phyloP scores from a whole-genome alignment of 192 early-diverging fungal species.

The Dissophora ornata region DNA sequence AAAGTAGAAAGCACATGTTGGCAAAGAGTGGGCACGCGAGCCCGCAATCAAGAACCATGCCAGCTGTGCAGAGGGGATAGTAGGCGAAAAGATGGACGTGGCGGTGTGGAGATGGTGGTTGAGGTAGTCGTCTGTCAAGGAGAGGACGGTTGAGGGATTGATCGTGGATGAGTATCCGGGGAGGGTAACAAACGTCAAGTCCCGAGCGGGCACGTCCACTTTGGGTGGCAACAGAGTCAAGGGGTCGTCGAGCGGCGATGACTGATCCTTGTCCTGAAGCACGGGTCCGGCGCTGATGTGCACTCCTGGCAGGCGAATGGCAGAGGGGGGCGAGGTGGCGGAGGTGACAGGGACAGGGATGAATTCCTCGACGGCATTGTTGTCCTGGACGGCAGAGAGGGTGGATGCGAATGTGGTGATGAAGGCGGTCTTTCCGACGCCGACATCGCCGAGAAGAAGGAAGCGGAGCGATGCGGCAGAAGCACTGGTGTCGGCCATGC shows the following conservation, averaged over 20 bases:
- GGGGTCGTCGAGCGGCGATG: conserved; percentile 13
- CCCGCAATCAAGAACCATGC: conserved; percentile 55
- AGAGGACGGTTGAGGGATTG: conserved; percentile 34
- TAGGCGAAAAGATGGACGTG: conserved; percentile 37
- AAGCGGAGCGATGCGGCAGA: conserved; percentile 32
- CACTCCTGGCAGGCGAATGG: conserved; percentile 5
- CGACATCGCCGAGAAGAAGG: conserved; percentile 44
- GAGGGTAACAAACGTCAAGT: conserved; percentile 35
- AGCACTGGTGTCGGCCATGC: not conserved
- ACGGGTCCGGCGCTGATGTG: conserved; percentile 6
- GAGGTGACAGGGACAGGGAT: conserved; percentile 6
- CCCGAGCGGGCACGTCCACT: conserved; percentile 16
- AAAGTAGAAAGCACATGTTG: conserved; percentile 51
- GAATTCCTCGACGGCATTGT: conserved; percentile 15
- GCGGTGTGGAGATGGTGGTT: conserved; percentile 31
- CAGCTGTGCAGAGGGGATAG: conserved; percentile 28
- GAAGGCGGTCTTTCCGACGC: conserved; percentile 39
- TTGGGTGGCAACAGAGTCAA: conserved; percentile 34
- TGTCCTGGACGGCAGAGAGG: conserved; percentile 17
- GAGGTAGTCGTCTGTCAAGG: conserved; percentile 45
- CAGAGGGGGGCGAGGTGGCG: not conserved
- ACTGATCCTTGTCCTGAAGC: conserved; percentile 2
- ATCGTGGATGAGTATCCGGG: conserved; percentile 48
- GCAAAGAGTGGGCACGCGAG: conserved; percentile 28
- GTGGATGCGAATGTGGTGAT: conserved; percentile 34